A percentile compares a stretch with the other conserved stretches of the same genome.
Evolutionary conservation across 2,329 filamentous ascomycete genomes (phyloP).

Genomic region (Hypoxylon sp.): DNA sequence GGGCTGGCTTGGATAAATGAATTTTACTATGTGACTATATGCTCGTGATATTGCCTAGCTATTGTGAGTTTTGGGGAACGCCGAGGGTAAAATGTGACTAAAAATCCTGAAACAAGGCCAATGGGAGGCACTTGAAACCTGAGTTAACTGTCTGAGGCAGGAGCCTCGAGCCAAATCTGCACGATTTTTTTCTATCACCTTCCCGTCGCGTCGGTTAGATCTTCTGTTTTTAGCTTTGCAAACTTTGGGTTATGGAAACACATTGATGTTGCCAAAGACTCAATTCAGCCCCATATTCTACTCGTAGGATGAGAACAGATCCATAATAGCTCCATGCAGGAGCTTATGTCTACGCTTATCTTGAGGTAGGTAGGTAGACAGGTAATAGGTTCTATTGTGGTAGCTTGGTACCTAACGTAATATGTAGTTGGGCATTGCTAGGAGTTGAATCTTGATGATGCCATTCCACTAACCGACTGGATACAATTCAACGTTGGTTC

Average conservation of each 20-base stretch:
- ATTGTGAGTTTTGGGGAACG: background rate
- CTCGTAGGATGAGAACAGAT: background rate
- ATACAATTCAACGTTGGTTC: background rate
- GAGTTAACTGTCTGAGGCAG: slow-evolving; percentile 16
- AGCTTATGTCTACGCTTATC: background rate
- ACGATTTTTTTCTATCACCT: slow-evolving; percentile 1
- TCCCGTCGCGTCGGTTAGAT: background rate
- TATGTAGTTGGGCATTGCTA: too few relatives aligned
- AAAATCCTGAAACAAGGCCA: slow-evolving; percentile 31
- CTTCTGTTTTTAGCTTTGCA: slow-evolving; percentile 12
- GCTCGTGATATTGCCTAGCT: background rate
- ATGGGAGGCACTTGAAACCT: slow-evolving; percentile 22
- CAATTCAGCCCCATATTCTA: background rate
- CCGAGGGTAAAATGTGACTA: slow-evolving; percentile 11
- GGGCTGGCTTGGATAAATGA: slow-evolving; percentile 5
- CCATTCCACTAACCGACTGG: background rate
- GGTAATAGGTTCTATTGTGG: too few relatives aligned
- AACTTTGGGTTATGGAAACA: slow-evolving; percentile 6
- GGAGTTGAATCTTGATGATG: background rate
- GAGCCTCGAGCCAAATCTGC: slow-evolving; percentile 10
- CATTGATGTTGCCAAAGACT: background rate
- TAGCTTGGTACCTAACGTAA: background rate
- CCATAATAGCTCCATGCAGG: background rate
- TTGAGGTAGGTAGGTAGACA: background rate
- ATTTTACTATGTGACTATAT: background rate